Base-by-base conservation (phyloP, 2,329 filamentous ascomycete species). In the Cryoendolithus antarcticus region DNA sequence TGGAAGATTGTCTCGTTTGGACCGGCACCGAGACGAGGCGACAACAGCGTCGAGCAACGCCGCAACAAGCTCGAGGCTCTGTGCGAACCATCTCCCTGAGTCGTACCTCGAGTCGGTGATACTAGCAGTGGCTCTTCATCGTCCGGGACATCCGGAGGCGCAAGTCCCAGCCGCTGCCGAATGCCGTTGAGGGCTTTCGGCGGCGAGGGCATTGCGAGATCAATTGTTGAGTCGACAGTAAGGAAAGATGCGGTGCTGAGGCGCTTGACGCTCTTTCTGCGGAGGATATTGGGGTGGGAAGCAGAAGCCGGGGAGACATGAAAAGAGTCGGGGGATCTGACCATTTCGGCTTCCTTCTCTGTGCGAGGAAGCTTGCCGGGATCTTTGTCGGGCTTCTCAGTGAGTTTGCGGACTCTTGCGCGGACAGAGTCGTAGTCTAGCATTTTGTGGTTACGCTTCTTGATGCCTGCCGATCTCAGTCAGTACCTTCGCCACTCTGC, bases 371-470 rank as follows among this genome's bases (percentile, higher is more conserved):
- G 77, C 68, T 96, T 98, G 38, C 85, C 89, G 9, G 86, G 85
- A 59, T 98, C 91, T 71, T 98, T 98, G 71, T 98, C 91, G 34
- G 91, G 91, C 70, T 98, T 96, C 64, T 98, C 93, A 38, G 85
- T 86, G 30, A 98, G 77, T 62, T 86, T 89, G 74, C 95, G 95
- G 56, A 98, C 91, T 62, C 91, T 93, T 49, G 86, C 86, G 46
- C 91, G 84, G 64, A 96, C 80, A 11, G 88, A 78, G 61, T 98
- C 91, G 69, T 98, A 98, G 66, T 98, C 93, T 51, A 96, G 83
- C 41, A 96, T 81, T 65, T 98, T 98, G 74, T 98, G 84, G 56
- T 93, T 83, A 55, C 93, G 85, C 69, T 98, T 98, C 69, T 96
- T 98, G 65, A 98, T 95, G 64, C 77, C 77, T 82, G 48, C 7